phyloP scores from a whole-genome alignment of 768 basidiomycete species.

The Collybia sp. region DNA sequence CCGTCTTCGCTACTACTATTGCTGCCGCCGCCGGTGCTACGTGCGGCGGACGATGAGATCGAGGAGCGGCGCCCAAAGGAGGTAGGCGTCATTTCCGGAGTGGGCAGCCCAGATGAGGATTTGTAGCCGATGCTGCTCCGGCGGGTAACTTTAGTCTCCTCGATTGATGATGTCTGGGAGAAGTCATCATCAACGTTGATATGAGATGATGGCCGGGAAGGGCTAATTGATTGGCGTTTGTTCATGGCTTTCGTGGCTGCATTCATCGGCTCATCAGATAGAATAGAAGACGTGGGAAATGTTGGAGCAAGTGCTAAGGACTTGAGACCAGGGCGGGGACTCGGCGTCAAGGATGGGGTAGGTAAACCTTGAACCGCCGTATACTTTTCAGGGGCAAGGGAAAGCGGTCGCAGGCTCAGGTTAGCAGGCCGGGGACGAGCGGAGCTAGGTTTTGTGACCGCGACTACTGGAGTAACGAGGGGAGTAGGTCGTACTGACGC shows the following conservation, averaged over 20 bases:
- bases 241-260: conserved; percentile 14
- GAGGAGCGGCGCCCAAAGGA: conserved; percentile 40
- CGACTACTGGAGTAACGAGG: conserved; percentile 21
- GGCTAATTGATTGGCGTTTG: conserved; percentile 25
- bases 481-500: conserved; percentile 22
- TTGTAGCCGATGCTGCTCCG: conserved; percentile 80
- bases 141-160: conserved; percentile 31
- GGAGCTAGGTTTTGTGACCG: conserved; percentile 30
- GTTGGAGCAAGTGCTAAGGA: conserved; percentile 43
- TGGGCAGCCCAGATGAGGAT: conserved; percentile 57
- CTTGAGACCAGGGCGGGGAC: conserved; percentile 42
- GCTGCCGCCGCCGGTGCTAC: conserved; percentile 24
- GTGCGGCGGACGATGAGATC: conserved; percentile 20
- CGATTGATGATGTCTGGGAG: conserved; percentile 18
- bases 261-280: conserved; percentile 22
- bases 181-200: conserved; percentile 26
- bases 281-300: conserved; percentile 3
- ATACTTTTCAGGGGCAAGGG: conserved; percentile 56
- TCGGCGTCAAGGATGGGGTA: conserved; percentile 52
- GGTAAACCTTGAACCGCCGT: conserved; percentile 34
- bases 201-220: conserved; percentile 32
- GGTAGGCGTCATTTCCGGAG: conserved; percentile 72
- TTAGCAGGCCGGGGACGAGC: conserved; percentile 61
- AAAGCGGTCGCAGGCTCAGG: conserved; percentile 65
- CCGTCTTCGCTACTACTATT: conserved; percentile 32